Evolutionary conservation across 768 basidiomycete species (phyloP), one percentile per base, ranked within the genome.

Genomic region (Boletus vermiculosoides): DNA sequence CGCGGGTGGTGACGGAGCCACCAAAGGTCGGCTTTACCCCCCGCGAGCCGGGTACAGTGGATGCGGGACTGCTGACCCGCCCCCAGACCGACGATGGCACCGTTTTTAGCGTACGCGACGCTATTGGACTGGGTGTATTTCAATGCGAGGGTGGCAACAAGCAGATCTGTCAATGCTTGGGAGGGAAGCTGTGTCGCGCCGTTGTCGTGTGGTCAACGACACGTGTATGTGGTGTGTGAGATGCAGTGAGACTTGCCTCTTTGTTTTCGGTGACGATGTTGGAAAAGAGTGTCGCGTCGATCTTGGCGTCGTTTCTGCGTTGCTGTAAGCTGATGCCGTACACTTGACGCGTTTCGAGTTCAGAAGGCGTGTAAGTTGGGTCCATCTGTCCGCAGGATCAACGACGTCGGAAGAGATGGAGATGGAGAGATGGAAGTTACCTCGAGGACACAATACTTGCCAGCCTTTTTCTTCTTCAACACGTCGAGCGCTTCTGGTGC

Each of bases 111-210:
- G 69, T 97, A 99, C 31, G 96, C 89, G 51, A 99, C 97, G 60
- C 92, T 95, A 81, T 99, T 98, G 49, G 97, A 99, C 72, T 98
- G 97, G 1, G 97, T 99, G 80, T 98, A 99, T 73, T 98, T 99
- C 66, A 98, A 82, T 1, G 96, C 90, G 23, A 98, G 86, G 12
- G 97, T 98, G 31, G 97, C 96, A 55, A 98, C 92, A 63, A 95
- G 92, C 57, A 99, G 78, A 71, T 98, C 97, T n/a, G 83, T 92
- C 52, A 91, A 65, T 2, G 94, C 96, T 39, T 81, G 74, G 25
- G 77, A 64, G 13, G 94, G 86, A 15, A 98, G 81, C 92, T 96
- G 66, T 5, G 40, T 46, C 33, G 39, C 30, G 20, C 30, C 36
- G 10, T 52, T 16, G 9, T 59, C 37, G 13, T 1, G 53, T 22